Evolutionary conservation across 306 rosid species (phyloP), one percentile per base, ranked within the genome.

Genomic region (Rubus parviflorus): DNA sequence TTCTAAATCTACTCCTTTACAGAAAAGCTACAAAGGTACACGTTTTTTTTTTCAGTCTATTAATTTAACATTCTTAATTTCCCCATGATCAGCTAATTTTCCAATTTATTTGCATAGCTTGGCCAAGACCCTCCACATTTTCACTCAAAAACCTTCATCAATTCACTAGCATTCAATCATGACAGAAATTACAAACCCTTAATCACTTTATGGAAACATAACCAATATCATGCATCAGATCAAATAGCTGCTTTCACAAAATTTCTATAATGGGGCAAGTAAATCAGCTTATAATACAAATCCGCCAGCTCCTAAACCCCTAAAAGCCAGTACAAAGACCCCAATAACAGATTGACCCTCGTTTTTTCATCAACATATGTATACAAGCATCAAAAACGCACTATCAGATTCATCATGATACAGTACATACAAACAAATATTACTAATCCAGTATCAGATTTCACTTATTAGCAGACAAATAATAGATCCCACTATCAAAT

Each of bases 301-400:
- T 7, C 23, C 57, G 60, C 19, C 51, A 54, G 60, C 68, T 77
- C 72, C 47, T 53, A 25, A 76, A 76, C 56, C 80, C 49, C 67
- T 53, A 52, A 38, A 23, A 48, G 10, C 37, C 45, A 51, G 9
- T 74, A 8, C 9, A 63, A 13, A 47, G 25, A 40, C 22, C 60
- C 12, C 53, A 22, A 38, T 15, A 57, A 60, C 16, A 19, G 25
- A 53, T 63, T 22, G 30, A 53, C 49, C 60, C 66, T 41, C 23
- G 5, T 13, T 7, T 37, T 42, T 4, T 42, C 46, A 4, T 42
- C 38, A 67, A 4, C 43, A 68, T 43, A 42, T 42, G 46, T 5
- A 60, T 8, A 4, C 68, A 37, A 8, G 70, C 35, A 30, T 30
- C 8, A 12, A 62, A 62, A 25, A 23, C 16, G 8, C 38, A 67